phyloP scores from a whole-genome alignment of 2,329 filamentous ascomycete genomes.

The Botrytis pseudocinerea region DNA sequence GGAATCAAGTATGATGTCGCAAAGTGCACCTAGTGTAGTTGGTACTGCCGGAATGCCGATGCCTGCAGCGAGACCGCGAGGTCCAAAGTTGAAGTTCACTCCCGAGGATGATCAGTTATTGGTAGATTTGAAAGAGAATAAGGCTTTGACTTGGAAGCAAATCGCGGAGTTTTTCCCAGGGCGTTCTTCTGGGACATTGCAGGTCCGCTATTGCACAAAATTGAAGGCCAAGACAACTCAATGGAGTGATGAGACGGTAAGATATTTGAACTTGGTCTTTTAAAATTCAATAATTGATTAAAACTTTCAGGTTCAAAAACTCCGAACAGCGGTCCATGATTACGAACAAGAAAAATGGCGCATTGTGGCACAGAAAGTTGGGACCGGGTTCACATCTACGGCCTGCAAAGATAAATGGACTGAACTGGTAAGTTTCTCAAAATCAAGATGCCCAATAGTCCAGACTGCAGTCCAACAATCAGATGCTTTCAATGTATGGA shows the following conservation, averaged over 20 bases:
- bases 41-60: conserved; percentile 84
- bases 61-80: conserved; percentile 76
- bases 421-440: conserved; percentile 33
- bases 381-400: conserved; percentile 81
- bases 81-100: conserved; percentile 92
- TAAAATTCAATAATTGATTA: conserved; percentile 30
- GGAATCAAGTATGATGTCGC: conserved; percentile 47
- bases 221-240: conserved; percentile 89
- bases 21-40: conserved; percentile 77
- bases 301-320: conserved; percentile 66
- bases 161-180: conserved; percentile 96
- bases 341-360: conserved; percentile 94
- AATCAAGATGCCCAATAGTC: background rate
- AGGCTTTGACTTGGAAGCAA: conserved; percentile 94
- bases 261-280: conserved; percentile 39
- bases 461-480: background rate
- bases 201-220: conserved; percentile 94
- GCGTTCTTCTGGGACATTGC: conserved; percentile 82
- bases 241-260: conserved; percentile 92
- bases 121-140: conserved; percentile 90
- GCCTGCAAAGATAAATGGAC: conserved; percentile 70
- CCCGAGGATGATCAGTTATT: conserved; percentile 86
- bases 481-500: background rate
- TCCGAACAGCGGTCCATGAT: conserved; percentile 74
- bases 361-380: conserved; percentile 86